Percentiles rank a stretch among this genome's conserved stretches.
Evolutionary conservation across 2,329 filamentous ascomycete genomes (phyloP).

Genomic region (Alternaria postmessia): DNA sequence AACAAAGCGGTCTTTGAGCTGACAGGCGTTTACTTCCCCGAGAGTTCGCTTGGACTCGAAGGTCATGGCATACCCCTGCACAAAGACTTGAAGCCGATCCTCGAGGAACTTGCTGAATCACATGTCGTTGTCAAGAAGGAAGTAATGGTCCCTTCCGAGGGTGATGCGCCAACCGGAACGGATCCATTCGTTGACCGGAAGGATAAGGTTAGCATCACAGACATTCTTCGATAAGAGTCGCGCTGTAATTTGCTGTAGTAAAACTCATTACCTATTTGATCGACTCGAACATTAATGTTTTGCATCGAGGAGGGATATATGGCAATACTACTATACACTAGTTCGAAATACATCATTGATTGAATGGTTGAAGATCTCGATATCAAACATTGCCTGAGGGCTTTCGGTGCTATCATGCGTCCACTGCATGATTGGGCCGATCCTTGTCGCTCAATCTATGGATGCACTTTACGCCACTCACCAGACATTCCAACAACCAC

Average conservation of each 20-base stretch:
- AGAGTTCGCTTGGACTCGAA: constrained; percentile 7
- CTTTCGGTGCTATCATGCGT: not conserved
- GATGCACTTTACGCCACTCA: constrained; percentile 6
- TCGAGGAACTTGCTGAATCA: not conserved
- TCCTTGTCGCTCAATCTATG: constrained; percentile 10
- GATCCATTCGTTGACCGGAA: constrained; percentile 2
- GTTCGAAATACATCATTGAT: not conserved
- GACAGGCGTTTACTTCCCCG: constrained; percentile 21
- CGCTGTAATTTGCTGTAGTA: not conserved
- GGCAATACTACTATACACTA: not conserved
- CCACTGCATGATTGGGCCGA: constrained; percentile 4
- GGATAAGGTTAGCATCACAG: not conserved
- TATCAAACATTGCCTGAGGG: not conserved
- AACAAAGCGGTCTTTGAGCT: constrained; percentile 17
- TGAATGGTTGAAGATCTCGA: not conserved
- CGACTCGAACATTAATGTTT: not conserved
- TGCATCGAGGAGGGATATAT: not conserved
- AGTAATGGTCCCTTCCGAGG: not conserved
- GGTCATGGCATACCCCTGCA: constrained; percentile 4
- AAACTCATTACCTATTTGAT: not conserved
- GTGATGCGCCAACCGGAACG: not conserved
- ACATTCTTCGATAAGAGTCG: not conserved
- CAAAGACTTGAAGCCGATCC: not conserved
- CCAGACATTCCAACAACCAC: not conserved
- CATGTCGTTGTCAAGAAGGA: not conserved